Base-by-base conservation (phyloP, 495 filamentous ascomycete genomes). In the Aspergillus nidulans region DNA sequence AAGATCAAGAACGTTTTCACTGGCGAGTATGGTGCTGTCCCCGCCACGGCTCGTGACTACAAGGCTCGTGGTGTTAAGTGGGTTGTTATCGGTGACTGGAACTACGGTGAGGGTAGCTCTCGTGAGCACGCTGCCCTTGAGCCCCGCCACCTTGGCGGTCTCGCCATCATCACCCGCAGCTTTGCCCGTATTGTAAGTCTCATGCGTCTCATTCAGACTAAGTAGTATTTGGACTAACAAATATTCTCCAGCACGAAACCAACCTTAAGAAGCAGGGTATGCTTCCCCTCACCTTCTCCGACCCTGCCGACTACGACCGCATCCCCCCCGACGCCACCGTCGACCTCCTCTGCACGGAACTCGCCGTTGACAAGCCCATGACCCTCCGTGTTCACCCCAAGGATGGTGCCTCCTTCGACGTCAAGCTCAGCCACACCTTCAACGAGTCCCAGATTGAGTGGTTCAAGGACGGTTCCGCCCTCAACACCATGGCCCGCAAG, bases 191-290 rank as follows among this genome's bases (percentile, higher is more conserved):
- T 98, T 69, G 77, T 79, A 66, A 71, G 77, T 77, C 21, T 7
- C 23, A 39, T 39, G n/a, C 12, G 5, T 16, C 6, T 30, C 21
- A 12, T 6, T 26, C 18, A 30, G 28, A n/a, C 34, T 54, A 43
- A 46, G 49, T 20, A 13, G 39, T 15, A 15, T n/a, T 13, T 18
- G 40, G 40, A 41, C 57, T 67, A 59, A 62, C 56, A 24, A 55
- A 49, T 13, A n/a, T 53, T 40, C 12, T 52, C 24, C 39, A 55
- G 78, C 94, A 98, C 83, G 94, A 98, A 81, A 98, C 94, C 79
- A 98, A 98, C 83, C 77, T 98, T 79, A 98, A 98, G 90, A 98
- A 98, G 86, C 94, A 98, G 83, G 94, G 94, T 78, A 94, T 98
- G 91, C 89, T 98, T 77, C 94, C 94, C 65, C 81, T 98, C 47